phyloP scores from a whole-genome alignment of 1,284 basidiomycete genomes.

The Rhodotorula glutinis region DNA sequence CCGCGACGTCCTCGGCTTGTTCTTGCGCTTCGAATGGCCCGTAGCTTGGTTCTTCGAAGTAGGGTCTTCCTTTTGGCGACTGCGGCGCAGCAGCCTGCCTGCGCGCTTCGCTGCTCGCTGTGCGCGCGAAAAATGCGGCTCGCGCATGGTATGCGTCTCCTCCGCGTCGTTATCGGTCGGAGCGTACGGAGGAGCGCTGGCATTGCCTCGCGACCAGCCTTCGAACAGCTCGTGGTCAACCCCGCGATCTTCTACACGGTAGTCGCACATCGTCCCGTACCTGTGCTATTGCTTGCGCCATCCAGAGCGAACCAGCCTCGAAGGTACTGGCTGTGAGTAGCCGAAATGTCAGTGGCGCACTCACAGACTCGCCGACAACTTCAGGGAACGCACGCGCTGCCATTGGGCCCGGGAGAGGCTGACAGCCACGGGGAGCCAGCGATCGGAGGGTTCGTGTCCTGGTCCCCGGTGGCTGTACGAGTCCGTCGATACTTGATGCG shows the following conservation, averaged over 20 bases:
- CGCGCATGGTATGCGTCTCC: slow-evolving; percentile 2
- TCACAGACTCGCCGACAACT: too few species aligned
- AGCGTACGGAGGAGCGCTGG: not conserved
- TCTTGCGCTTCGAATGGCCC: slow-evolving; percentile 2
- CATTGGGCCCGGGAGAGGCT: slow-evolving; percentile 10
- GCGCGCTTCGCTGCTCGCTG: slow-evolving; percentile 6
- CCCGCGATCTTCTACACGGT: too few species aligned
- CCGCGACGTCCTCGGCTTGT: slow-evolving; percentile 11
- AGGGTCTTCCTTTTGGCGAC: not conserved
- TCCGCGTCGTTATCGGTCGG: not conserved
- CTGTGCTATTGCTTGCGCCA: not conserved
- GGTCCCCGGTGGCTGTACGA: not conserved
- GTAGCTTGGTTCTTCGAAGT: too few species aligned
- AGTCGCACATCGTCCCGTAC: not conserved
- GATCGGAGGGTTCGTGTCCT: slow-evolving; percentile 4
- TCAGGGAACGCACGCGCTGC: too few species aligned
- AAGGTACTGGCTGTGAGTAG: slow-evolving; percentile 15
- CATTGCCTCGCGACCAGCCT: slow-evolving; percentile 10
- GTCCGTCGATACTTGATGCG: slow-evolving; percentile 24
- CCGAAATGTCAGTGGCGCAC: not conserved
- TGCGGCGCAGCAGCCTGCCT: not conserved
- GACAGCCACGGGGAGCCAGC: too few species aligned
- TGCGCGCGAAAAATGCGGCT: slow-evolving; percentile 31
- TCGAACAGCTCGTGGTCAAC: too few species aligned
- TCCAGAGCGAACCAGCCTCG: slow-evolving; percentile 36